Percentiles rank a stretch among this genome's conserved stretches.
phyloP scores from a whole-genome alignment of 805 yeast genomes.

The Brettanomyces bruxellensis region DNA sequence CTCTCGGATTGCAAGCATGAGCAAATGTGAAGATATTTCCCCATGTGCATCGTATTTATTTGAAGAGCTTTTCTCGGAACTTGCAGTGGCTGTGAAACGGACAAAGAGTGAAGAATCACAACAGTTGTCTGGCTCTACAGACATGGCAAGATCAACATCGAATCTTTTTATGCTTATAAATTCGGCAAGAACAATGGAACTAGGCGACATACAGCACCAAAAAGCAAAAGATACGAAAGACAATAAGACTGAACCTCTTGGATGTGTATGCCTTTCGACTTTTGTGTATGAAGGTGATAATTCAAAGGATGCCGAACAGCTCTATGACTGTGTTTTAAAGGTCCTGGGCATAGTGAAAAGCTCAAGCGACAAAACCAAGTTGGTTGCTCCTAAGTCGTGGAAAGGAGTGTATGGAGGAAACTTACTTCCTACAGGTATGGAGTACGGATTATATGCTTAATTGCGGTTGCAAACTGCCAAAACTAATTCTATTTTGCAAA shows the following conservation, averaged over 20 bases:
- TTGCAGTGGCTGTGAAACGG: neutral
- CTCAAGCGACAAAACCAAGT: conserved; percentile 8
- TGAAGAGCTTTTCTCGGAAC: neutral
- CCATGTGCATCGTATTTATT: neutral
- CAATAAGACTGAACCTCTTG: neutral
- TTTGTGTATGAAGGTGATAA: conserved; percentile 91
- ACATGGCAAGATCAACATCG: conserved; percentile 3
- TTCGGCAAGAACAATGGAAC: conserved; percentile 1
- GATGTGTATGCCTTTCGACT: conserved; percentile 19
- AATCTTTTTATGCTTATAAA: neutral
- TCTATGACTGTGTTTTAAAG: conserved; percentile 32
- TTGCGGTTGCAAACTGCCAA: neutral
- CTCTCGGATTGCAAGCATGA: conserved; percentile 3
- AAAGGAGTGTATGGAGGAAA: conserved; percentile 71
- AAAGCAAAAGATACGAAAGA: neutral
- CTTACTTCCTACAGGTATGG: conserved; percentile 58
- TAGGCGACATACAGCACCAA: neutral
- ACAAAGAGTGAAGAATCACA: neutral
- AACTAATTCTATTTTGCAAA: neutral
- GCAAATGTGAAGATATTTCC: conserved; percentile 9
- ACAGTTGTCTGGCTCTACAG: neutral
- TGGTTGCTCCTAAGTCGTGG: conserved; percentile 73
- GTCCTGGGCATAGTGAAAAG: conserved; percentile 9
- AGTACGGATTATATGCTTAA: conserved; percentile 60
- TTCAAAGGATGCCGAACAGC: conserved; percentile 51